Evolutionary conservation across 305 asterid genomes (phyloP), one percentile per base, ranked within the genome.

Genomic region (Solanum aculeatissimum): DNA sequence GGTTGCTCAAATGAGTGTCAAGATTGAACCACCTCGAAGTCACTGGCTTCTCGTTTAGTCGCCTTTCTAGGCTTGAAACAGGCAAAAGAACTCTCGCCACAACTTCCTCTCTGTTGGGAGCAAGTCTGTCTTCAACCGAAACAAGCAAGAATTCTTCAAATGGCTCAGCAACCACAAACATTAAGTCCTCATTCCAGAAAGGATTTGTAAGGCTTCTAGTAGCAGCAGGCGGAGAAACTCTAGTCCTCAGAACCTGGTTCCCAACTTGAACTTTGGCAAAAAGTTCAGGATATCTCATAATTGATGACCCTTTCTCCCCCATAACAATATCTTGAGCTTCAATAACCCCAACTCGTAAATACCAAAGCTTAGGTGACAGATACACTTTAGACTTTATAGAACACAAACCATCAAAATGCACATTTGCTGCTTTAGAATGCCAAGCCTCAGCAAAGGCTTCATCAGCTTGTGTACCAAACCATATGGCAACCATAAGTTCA

Each of bases 401-500:
- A 87, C 89, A 81, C 60, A 95, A 32, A 7, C 94, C 97, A 60
- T 95, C 97, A 3, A 89, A 83, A 43, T 88, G 93, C 79, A 95
- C 97, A 47, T 91, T 93, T 1, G 96, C 97, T 0, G 98, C 95
- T 89, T 93, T 93, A 3, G 98, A 94, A 86, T 95, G 99, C 98
- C 99, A 95, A 2, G 98, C 98, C 90, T 95, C 99, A 0, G 97
- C 89, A 51, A 94, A 95, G 0, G 97, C 98, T 83, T 94, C 99
- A n/a, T 95, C 99, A 1, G 98, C 99, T 47, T 95, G 99, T 21
- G 99, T 95, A 2, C 98, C 99, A 35, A 92, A 92, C 99, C 99
- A 95, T 11, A 94, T 92, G 0, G 97, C 88, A 9, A 92, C 90
- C 99, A 95, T 95, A 4, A 95, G 85, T 68, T 94, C 98, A 23